Evolutionary conservation across 1,284 basidiomycete genomes (phyloP).

Genomic region (Melampsora abietis-canadensis): DNA sequence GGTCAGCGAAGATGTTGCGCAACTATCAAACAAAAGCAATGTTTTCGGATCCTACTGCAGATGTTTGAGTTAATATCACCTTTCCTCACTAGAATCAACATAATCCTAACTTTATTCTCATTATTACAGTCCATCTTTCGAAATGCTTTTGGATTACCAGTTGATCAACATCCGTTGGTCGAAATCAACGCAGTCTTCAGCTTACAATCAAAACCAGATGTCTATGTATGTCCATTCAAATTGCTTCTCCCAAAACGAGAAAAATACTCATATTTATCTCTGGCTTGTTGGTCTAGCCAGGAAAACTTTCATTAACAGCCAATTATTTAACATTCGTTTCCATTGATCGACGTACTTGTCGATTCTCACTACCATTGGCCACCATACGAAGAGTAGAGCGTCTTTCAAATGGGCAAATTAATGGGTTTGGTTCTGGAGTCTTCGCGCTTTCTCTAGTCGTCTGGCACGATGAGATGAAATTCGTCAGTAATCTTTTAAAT

Average conservation of each 20-base stretch:
- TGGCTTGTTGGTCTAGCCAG: conserved; percentile 62
- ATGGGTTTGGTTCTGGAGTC: conserved; percentile 69
- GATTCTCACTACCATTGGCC: conserved; percentile 85
- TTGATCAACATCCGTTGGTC: conserved; percentile 41
- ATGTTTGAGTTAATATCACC: conserved; percentile 14
- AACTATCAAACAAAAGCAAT: conserved; percentile 42
- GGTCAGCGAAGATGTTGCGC: conserved; percentile 19
- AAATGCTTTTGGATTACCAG: conserved; percentile 41
- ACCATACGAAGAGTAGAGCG: conserved; percentile 93
- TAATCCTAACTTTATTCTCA: background rate
- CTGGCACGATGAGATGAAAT: conserved; percentile 86
- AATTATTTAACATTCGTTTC: conserved; percentile 90
- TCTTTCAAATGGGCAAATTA: conserved; percentile 63
- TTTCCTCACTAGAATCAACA: background rate
- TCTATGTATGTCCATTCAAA: conserved; percentile 68
- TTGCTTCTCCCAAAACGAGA: background rate
- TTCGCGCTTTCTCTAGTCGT: conserved; percentile 90
- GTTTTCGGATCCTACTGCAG: conserved; percentile 42
- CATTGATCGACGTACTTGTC: conserved; percentile 83
- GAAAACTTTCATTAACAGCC: conserved; percentile 81
- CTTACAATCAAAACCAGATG: conserved; percentile 78
- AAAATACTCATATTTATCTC: background rate
- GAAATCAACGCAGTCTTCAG: conserved; percentile 87
- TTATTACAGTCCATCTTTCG: conserved; percentile 35
- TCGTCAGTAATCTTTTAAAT: conserved; percentile 61